Evolutionary conservation across 1,139 yeast species (phyloP), one percentile per base, ranked within the genome.

Genomic region (Suhomyces anneliseae): DNA sequence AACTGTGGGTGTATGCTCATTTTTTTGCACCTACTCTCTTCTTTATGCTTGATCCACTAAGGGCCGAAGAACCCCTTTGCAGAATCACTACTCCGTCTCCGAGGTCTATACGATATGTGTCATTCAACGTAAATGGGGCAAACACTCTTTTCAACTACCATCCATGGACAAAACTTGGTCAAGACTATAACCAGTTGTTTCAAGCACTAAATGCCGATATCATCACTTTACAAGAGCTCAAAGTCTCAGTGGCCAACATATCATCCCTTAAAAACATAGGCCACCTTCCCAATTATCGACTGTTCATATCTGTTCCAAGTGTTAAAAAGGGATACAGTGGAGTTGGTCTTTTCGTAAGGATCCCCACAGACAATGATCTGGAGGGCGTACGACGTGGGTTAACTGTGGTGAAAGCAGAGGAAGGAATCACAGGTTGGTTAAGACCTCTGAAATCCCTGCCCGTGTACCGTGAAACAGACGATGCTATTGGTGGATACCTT

Each of bases 61-160:
- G 14, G 34, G 14, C 39, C 36, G 24, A 42, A 19, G 31, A 27
- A 14, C 10, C 39, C 37, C 36, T 27, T 11, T 19, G 24, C 35
- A 7, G 38, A 2, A 38, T 45, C 38, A 29, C 10, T 7, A 33
- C 39, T 34, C 29, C 32, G 12, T 24, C 36, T 11, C 39, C 41
- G 11, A 27, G 38, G 39, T 46, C 59, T 8, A 36, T 73, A 3
- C 66, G 93, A 27, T 71, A 82, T 43, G 70, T 87, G 9, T 77
- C 96, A 1, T 92, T 92, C 72, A 92, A 92, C 61, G 87, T 92
- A 39, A 90, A 93, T 57, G 97, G 97, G 0, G 68, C 84, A 46
- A 82, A 89, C 49, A 90, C 96, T 0, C 66, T 92, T 9, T 81
- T 85, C 61, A 85, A 87, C 58, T 90, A 88, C 60, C 80, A 83